Base-by-base conservation (phyloP, 192 early-diverging fungal genomes). In the Umbelopsis ramanniana region DNA sequence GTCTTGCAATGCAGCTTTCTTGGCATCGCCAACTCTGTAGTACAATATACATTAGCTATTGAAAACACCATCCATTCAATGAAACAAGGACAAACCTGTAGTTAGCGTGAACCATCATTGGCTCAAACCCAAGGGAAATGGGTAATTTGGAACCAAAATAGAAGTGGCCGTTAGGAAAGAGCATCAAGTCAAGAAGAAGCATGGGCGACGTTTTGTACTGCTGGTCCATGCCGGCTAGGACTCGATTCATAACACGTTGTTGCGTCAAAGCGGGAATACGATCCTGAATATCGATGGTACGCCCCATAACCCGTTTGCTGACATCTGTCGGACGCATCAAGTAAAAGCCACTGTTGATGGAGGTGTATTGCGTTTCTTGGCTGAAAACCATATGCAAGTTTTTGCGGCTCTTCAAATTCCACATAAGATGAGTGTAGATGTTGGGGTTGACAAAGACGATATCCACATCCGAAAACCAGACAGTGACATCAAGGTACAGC, bases 41-140 rank as follows among this genome's bases (percentile, higher is more conserved):
- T 14, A 37, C 2, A 19, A 26, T 12, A 1, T 5, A 29, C 8
- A 35, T 23, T 15, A 57, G 54, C 8, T 8, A 33, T 29, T 17
- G 29, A 10, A 15, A 57, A 33, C 2, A 24, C 23, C 24, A 33
- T 15, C 12, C 23, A 5, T 0, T 2, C 29, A 24, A 29, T 43
- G 40, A 33, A 57, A 26, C 4, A 10, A 33, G 38, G 21, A 37
- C 71, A 8, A 29, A 37, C 48, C 52, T 24, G 21, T 74, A 81
- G 57, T 81, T 81, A 12, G 75, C 79, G 68, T 81, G 79, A 10
- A 81, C 79, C 29, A 81, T 81, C 72, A 77, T 77, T 6, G 79
- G 79, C 17, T 74, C 50, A n/a, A 77, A 55, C n/a, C 68, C 76
- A 21, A 72, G 60, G 17, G 71, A 74, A 33, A 48, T 54, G 9